These are phyloP conservation scores for Komagataella ulmi DNA, from an alignment of 805 yeast species.

Conservation along the genomic window DNA sequence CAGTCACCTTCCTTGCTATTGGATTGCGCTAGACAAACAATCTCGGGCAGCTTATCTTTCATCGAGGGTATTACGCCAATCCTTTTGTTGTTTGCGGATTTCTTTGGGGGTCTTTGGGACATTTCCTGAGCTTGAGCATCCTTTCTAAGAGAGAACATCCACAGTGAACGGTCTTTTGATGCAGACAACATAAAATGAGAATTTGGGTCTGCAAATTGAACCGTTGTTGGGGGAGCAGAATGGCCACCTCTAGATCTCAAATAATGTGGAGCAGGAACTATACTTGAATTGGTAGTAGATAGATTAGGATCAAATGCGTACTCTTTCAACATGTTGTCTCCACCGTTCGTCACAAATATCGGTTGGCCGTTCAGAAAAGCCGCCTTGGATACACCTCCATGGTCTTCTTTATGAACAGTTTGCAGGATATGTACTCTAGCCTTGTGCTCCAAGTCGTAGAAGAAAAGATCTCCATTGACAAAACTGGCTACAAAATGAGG, in stretches of 20 bases:
- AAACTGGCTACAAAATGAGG: constrained; percentile 75
- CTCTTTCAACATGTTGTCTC: constrained; percentile 81
- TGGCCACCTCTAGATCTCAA: constrained; percentile 97
- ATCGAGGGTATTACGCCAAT: constrained; percentile 42
- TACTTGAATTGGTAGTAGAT: constrained; percentile 44
- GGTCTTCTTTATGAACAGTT: constrained; percentile 55
- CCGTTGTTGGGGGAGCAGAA: constrained; percentile 71
- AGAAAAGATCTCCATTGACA: constrained; percentile 68
- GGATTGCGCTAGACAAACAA: constrained; percentile 56
- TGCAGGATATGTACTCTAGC: constrained; percentile 67
- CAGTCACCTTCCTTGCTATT: constrained; percentile 75
- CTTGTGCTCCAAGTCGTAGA: constrained; percentile 66
- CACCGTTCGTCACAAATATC: constrained; percentile 77
- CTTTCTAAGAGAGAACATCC: constrained; percentile 88
- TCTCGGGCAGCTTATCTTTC: constrained; percentile 68
- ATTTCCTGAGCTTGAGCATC: constrained; percentile 94
- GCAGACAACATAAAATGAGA: constrained; percentile 82
- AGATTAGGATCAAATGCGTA: constrained; percentile 88
- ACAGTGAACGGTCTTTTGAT: constrained; percentile 72
- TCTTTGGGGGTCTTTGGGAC: constrained; percentile 53
- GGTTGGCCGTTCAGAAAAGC: constrained; percentile 86
- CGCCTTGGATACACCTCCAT: constrained; percentile 68
- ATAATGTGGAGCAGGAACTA: constrained; percentile 81
- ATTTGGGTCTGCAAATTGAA: constrained; percentile 58
- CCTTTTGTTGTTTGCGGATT: constrained; percentile 28